These are phyloP conservation scores for Draba incana DNA, from an alignment of 345 rosid species.

Conservation along the genomic window DNA sequence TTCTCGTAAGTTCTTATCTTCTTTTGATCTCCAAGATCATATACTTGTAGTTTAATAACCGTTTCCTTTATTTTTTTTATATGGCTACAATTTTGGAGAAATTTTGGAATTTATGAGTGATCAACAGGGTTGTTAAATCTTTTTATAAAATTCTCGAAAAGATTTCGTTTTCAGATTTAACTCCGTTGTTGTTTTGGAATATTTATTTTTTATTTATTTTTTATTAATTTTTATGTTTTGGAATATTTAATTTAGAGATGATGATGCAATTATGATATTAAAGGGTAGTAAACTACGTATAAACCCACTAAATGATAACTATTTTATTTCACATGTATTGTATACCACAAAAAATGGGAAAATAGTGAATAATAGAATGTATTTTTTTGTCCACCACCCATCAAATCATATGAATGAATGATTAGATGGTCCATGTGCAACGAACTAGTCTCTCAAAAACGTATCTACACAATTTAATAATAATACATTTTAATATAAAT, in stretches of 20 bases:
- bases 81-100: neutral
- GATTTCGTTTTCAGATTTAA: neutral
- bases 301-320: too few relatives aligned
- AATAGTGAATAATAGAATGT: neutral
- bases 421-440: too few relatives aligned
- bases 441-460: too few relatives aligned
- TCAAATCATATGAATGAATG: neutral
- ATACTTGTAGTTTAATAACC: too few relatives aligned
- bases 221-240: too few relatives aligned
- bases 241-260: neutral
- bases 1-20: slow-evolving; percentile 25
- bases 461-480: too few relatives aligned
- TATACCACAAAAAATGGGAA: neutral
- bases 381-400: neutral
- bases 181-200: neutral
- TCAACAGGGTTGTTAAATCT: neutral
- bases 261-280: neutral
- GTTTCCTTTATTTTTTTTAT: too few relatives aligned
- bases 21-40: slow-evolving; percentile 11
- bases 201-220: too few relatives aligned
- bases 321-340: neutral
- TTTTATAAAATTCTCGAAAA: neutral
- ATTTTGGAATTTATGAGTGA: neutral
- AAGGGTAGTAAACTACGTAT: neutral
- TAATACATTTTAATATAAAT: too few relatives aligned